Evolutionary conservation across 495 filamentous ascomycete genomes (phyloP).

Genomic region (Penicillium atrosanguineum): DNA sequence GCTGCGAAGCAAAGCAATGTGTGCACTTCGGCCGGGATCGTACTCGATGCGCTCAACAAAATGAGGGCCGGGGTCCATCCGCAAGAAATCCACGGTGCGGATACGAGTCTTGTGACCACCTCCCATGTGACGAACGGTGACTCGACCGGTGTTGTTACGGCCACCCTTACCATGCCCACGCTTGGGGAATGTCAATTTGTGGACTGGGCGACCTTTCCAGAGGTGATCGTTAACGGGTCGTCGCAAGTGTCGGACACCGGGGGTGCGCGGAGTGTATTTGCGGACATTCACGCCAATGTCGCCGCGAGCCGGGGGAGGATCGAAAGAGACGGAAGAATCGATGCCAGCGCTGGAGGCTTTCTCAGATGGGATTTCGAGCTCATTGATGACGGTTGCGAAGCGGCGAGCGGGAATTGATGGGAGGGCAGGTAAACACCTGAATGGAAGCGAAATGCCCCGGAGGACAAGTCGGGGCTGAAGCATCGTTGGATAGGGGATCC

Average conservation of each 20-base stretch:
- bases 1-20: conserved; percentile 79
- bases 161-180: conserved; percentile 90
- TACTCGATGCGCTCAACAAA: conserved; percentile 91
- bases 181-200: conserved; percentile 82
- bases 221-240: conserved; percentile 94
- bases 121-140: conserved; percentile 88
- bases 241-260: conserved; percentile 86
- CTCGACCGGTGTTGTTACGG: conserved; percentile 77
- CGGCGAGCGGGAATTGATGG: conserved; percentile 37
- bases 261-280: conserved; percentile 92
- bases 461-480: conserved; percentile 64
- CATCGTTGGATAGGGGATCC: conserved; percentile 40
- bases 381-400: conserved; percentile 54
- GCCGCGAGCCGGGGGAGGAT: conserved; percentile 44
- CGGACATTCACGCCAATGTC: conserved; percentile 50
- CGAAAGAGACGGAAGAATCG: conserved; percentile 41
- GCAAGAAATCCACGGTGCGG: conserved; percentile 81
- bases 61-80: conserved; percentile 73
- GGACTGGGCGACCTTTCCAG: conserved; percentile 85
- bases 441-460: conserved; percentile 48
- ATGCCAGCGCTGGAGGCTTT: conserved; percentile 29
- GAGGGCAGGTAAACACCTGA: conserved; percentile 38
- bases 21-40: conserved; percentile 87
- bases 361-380: conserved; percentile 31
- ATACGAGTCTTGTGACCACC: conserved; percentile 90